These are phyloP conservation scores for Climacium dendroides DNA, from an alignment of 225 moss, liverwort and hornwort species.

Conservation along the genomic window DNA sequence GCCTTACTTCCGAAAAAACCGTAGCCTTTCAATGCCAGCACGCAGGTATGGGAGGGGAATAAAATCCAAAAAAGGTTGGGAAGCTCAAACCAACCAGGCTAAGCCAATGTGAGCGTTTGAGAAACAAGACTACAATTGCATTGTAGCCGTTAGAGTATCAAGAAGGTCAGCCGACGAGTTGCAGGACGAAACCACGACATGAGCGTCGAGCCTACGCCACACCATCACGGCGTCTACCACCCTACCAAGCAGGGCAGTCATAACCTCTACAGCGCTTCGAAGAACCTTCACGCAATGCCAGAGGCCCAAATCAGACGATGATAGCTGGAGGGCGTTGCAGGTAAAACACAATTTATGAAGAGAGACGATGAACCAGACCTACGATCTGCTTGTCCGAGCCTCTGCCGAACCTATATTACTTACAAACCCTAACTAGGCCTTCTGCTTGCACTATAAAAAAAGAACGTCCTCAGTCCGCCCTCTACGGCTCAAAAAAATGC, in stretches of 20 bases:
- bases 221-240: too few species aligned
- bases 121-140: conserved; percentile 15
- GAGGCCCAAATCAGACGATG: background rate
- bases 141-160: background rate
- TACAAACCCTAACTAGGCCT: background rate
- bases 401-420: background rate
- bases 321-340: accelerated
- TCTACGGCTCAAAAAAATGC: background rate
- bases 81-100: background rate
- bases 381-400: background rate
- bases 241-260: background rate
- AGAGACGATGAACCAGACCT: background rate
- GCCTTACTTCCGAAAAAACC: background rate
- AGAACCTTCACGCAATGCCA: background rate
- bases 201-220: too few species aligned
- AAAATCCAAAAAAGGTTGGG: background rate
- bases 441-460: too few species aligned
- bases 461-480: background rate
- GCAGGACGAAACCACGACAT: background rate
- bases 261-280: background rate
- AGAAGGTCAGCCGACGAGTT: background rate
- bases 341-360: background rate
- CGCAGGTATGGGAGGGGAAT: conserved; percentile 1
- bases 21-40: background rate
- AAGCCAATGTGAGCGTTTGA: conserved; percentile 8